Base-by-base conservation (phyloP, 2,329 filamentous ascomycete genomes). In the Sporothrix humicola region DNA sequence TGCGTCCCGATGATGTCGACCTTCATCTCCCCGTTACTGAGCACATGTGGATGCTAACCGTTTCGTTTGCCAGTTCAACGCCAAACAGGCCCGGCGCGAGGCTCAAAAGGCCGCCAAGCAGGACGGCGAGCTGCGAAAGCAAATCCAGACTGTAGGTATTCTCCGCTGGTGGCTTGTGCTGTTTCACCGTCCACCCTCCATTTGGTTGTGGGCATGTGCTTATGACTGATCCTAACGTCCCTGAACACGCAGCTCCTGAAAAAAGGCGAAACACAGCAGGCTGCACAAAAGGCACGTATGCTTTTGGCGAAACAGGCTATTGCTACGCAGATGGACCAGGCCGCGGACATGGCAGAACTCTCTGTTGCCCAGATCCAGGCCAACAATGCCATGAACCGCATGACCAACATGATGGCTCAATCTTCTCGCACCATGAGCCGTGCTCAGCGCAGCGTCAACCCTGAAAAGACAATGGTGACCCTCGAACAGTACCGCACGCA, bases 321-420 rank as follows among this genome's bases (percentile, higher is more conserved):
- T 73, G 88, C 88, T 12, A 84, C 87, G 78, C 88, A 90, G 82
- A 89, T 90, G 87, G 88, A 90, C 81, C 87, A 88, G 81, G 88
- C 89, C 79, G 88, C 88, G 80, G 88, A 90, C 81, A 89, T 89
- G 87, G 87, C 88, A 37, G 88, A 90, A 81, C 83, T 89, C 42
- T 87, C 84, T 42, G 85, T 86, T 65, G 86, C 87, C 2, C 88
- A 90, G 83, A 89, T 90, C 80, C 87, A 90, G 82, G 87, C 88
- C 79, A 90, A 90, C 82, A 90, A 89, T 77, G 83, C 87, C 73
- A 89, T 90, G 87, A 90, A 90, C 82, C 86, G 87, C 76, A 90
- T 90, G 88, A 89, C 88, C 73, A 81, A 86, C 78, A 89, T 89
- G 87, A 89, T 90, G 87, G 85, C 85, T 31, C 86, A 87, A 80